Evolutionary conservation across 2,329 filamentous ascomycete genomes (phyloP), one percentile per base, ranked within the genome.

Genomic region (Leptoxyphium fumago): DNA sequence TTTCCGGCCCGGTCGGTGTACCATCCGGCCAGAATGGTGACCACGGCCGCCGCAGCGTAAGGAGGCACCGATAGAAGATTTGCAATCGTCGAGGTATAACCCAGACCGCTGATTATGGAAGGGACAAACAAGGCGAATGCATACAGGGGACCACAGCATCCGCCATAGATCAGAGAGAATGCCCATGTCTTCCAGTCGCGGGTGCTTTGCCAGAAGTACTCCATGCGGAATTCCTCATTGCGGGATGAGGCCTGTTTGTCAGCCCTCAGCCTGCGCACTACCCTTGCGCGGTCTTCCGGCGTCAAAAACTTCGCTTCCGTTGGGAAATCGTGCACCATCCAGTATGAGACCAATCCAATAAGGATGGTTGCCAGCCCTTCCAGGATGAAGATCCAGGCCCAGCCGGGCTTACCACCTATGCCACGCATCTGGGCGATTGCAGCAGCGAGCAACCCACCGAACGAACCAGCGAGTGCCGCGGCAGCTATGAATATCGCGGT

Each of bases 141-240:
- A 58, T 87, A 88, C 4, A 88, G 67, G 0, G 82, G 73, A 57
- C 80, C 81, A 50, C 83, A 74, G 34, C 71, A 72, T 1, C 84
- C 84, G 78, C 86, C 85, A 60, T 87, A 91, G 46, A 89, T 79
- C 39, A 83, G 62, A 61, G 84, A 82, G 10, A 76, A 81, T 1
- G 73, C 67, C 63, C 78, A 91, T 15, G 82, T 93, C 68, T 94
- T 93, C 80, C 84, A 93, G 58, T 94, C 86, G 46, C 73, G 80
- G 14, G 89, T 53, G 6, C 78, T 78, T 10, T 75, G 73, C 73
- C 77, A 40, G 47, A 91, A 72, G 58, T 85, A 87, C 2, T 67
- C 64, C 67, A 77, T 77, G 51, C 80, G 77, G 65, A 88, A 91
- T 10, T 78, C 70, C 58, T 93, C 86, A 50, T 83, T 77, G 49